phyloP scores from a whole-genome alignment of 2,329 filamentous ascomycete species.

The Tolypocladium guangdongense region DNA sequence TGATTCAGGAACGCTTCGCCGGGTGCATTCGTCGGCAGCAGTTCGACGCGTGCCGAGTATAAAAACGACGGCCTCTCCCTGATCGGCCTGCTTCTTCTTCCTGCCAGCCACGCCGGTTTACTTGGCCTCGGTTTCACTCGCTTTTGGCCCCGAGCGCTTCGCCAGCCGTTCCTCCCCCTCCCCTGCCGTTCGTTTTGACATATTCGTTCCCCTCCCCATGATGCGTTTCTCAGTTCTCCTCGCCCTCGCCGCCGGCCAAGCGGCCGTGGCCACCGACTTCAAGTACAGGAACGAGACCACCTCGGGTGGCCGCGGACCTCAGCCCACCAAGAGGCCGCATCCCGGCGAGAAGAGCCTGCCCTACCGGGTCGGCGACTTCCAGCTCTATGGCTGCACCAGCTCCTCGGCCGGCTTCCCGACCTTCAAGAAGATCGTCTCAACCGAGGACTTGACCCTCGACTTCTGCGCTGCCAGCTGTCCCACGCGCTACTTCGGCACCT shows the following conservation, averaged over 20 bases:
- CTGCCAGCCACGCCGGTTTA: slow-evolving; percentile 8
- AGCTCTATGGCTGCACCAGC: slow-evolving; percentile 14
- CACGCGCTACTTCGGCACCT: slow-evolving; percentile 14
- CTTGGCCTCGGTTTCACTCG: slow-evolving; percentile 21
- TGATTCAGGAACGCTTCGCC: not conserved
- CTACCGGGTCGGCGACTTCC: slow-evolving; percentile 8
- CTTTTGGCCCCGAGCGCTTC: slow-evolving; percentile 14
- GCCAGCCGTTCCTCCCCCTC: slow-evolving; percentile 8
- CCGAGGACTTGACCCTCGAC: slow-evolving; percentile 12
- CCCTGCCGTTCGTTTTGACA: no score
- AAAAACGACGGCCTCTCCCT: not conserved
- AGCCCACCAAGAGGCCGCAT: slow-evolving; percentile 2
- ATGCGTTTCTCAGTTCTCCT: slow-evolving; percentile 21
- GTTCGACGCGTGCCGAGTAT: no score
- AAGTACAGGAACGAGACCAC: slow-evolving; percentile 12
- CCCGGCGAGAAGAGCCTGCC: slow-evolving; percentile 7
- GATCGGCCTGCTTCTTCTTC: not conserved
- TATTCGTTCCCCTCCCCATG: no score
- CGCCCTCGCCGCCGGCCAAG: slow-evolving; percentile 19
- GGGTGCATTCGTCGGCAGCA: not conserved
- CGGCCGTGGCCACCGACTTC: slow-evolving; percentile 15
- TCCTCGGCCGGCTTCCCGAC: slow-evolving; percentile 11
- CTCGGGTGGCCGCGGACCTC: slow-evolving; percentile 9
- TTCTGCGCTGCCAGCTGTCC: slow-evolving; percentile 13
- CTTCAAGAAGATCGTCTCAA: slow-evolving; percentile 9